Conservation (phyloP, 2,329 filamentous ascomycete genomes). For the Didymella lethalis region DNA sequence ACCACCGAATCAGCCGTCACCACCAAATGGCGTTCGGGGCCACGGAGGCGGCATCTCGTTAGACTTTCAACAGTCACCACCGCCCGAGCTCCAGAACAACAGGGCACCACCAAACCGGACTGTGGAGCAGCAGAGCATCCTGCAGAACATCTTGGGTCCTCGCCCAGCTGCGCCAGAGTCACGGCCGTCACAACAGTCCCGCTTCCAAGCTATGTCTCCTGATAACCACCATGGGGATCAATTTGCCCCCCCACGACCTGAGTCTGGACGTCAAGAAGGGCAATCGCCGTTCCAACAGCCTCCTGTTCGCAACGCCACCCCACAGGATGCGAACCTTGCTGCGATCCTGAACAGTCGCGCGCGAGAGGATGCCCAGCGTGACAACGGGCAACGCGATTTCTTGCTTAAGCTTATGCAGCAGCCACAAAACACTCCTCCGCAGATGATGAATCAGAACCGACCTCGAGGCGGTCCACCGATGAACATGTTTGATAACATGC, state of each 20-base stretch:
- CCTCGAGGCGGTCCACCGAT: constrained; percentile 48
- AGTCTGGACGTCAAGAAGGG: constrained; percentile 42
- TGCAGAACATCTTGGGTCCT: constrained; percentile 48
- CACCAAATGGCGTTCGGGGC: constrained; percentile 37
- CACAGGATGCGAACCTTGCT: constrained; percentile 45
- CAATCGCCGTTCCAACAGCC: constrained; percentile 44
- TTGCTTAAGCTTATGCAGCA: constrained; percentile 84
- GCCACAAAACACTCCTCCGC: constrained; percentile 50
- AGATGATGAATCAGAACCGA: constrained; percentile 44
- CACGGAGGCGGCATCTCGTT: constrained; percentile 43
- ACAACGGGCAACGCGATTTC: constrained; percentile 69
- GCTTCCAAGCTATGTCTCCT: constrained; percentile 49
- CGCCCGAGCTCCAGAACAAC: constrained; percentile 37
- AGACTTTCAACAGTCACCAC: constrained; percentile 46
- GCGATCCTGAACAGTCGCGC: constrained; percentile 51
- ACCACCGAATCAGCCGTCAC: constrained; percentile 32
- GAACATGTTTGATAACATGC: constrained; percentile 45
- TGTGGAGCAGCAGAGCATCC: constrained; percentile 46
- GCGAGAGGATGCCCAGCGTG: constrained; percentile 47
- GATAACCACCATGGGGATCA: constrained; percentile 44
- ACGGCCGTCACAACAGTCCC: constrained; percentile 39
- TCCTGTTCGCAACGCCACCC: constrained; percentile 41
- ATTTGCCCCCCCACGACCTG: constrained; percentile 42
- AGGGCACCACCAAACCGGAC: constrained; percentile 38
- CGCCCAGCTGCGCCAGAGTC: constrained; percentile 42